These are phyloP conservation scores for Hortiboletus campestris DNA, from an alignment of 768 basidiomycete genomes.

Conservation along the genomic window DNA sequence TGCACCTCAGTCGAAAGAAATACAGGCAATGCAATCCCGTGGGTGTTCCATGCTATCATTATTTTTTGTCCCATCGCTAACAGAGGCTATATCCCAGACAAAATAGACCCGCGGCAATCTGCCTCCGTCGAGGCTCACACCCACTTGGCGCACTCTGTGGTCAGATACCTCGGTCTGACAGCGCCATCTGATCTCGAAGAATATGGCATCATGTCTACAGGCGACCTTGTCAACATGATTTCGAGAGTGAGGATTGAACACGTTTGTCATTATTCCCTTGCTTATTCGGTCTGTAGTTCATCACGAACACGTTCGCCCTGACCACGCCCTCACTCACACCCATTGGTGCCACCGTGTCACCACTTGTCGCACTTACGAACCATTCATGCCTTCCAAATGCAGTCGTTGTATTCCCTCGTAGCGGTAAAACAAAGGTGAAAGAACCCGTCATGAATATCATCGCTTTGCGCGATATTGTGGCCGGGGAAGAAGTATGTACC, in stretches of 20 bases:
- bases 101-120: slow-evolving; percentile 46
- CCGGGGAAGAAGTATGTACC: slow-evolving; percentile 65
- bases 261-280: not conserved
- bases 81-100: slow-evolving; percentile 42
- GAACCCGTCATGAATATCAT: slow-evolving; percentile 74
- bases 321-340: slow-evolving; percentile 76
- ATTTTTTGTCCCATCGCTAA: not conserved
- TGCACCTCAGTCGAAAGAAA: slow-evolving; percentile 51
- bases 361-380: slow-evolving; percentile 76
- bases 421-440: slow-evolving; percentile 33
- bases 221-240: slow-evolving; percentile 66
- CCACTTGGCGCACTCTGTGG: slow-evolving; percentile 70
- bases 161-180: slow-evolving; percentile 63
- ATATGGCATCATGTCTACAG: slow-evolving; percentile 55
- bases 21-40: slow-evolving; percentile 79
- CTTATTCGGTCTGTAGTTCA: slow-evolving; percentile 54
- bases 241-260: slow-evolving; percentile 53
- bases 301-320: slow-evolving; percentile 87
- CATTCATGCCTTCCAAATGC: slow-evolving; percentile 90
- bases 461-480: slow-evolving; percentile 59
- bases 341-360: slow-evolving; percentile 83
- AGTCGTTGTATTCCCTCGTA: slow-evolving; percentile 84
- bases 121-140: slow-evolving; percentile 56
- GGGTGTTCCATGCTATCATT: slow-evolving; percentile 25
- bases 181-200: slow-evolving; percentile 57